Percentiles rank a stretch among this genome's conserved stretches.
Evolutionary conservation across 495 filamentous ascomycete genomes (phyloP).

Genomic region (Ascodesmis nigricans): DNA sequence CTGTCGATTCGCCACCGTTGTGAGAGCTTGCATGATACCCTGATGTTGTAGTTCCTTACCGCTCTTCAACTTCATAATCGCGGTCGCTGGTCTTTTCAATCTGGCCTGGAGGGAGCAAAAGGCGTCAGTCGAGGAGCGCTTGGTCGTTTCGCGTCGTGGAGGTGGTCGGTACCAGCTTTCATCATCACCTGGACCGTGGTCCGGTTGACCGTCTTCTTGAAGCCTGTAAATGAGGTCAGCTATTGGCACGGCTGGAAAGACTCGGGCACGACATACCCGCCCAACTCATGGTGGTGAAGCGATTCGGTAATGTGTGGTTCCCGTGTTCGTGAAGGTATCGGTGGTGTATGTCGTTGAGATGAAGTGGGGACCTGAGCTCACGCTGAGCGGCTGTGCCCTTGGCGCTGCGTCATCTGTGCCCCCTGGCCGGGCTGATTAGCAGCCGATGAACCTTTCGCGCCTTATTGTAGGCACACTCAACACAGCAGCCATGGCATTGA

Average conservation of each 20-base stretch:
- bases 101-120: conserved; percentile 44
- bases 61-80: conserved; percentile 94
- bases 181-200: conserved; percentile 99
- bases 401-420: too few species aligned
- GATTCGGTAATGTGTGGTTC: too few species aligned
- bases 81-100: conserved; percentile 96
- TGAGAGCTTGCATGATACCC: background rate
- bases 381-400: too few species aligned
- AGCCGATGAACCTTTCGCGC: too few species aligned
- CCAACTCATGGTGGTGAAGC: conserved; percentile 36
- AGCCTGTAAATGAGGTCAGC: conserved; percentile 33
- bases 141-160: background rate
- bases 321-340: too few species aligned
- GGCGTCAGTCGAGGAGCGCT: background rate
- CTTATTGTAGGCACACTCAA: too few species aligned
- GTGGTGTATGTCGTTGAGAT: too few species aligned
- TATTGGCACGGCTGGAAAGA: background rate
- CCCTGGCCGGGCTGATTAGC: too few species aligned
- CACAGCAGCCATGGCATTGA: too few species aligned
- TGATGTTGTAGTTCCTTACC: conserved; percentile 30
- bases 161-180: conserved; percentile 53
- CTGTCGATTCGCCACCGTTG: conserved; percentile 25
- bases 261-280: conserved; percentile 27
- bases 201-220: conserved; percentile 98
- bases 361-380: too few species aligned